Conservation (phyloP, 78 protist species). For the Capsaspora owczarzaki region DNA sequence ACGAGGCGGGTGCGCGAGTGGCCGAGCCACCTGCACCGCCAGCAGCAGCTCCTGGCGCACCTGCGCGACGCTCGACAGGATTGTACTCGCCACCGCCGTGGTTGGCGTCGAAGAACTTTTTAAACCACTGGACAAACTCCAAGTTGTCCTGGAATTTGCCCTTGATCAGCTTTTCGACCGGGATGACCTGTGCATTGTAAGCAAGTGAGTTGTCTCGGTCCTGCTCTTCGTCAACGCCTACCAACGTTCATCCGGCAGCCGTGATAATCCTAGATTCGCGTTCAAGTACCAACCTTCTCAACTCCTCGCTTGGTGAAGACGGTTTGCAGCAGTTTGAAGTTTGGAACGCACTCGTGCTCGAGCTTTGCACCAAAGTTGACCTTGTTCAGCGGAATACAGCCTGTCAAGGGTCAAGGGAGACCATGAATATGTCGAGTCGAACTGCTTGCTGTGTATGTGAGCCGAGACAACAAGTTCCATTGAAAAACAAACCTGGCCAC, state of each 20-base stretch:
- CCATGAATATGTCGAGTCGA: background rate
- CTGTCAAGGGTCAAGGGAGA: constrained; percentile 1
- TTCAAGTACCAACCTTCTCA: constrained; percentile 55
- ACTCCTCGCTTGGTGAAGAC: constrained; percentile 44
- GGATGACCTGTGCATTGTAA: constrained; percentile 36
- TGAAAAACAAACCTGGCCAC: constrained; percentile 27
- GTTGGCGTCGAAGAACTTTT: constrained; percentile 22
- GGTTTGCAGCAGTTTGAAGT: constrained; percentile 74
- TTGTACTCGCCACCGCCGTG: background rate
- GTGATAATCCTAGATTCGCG: background rate
- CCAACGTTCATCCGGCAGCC: background rate
- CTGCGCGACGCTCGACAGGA: background rate
- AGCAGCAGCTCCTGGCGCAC: background rate
- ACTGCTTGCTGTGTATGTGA: no score
- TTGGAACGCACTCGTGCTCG: constrained; percentile 74
- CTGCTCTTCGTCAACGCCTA: background rate
- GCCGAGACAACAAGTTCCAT: background rate
- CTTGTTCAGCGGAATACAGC: constrained; percentile 34
- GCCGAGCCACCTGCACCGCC: background rate
- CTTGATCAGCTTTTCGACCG: constrained; percentile 65
- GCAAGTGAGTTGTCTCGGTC: no score
- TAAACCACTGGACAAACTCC: constrained; percentile 88
- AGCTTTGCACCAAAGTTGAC: constrained; percentile 68
- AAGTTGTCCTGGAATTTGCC: constrained; percentile 82
- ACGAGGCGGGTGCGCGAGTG: background rate